phyloP scores from a whole-genome alignment of 805 yeast species.

The Metschnikowia cubensis region DNA sequence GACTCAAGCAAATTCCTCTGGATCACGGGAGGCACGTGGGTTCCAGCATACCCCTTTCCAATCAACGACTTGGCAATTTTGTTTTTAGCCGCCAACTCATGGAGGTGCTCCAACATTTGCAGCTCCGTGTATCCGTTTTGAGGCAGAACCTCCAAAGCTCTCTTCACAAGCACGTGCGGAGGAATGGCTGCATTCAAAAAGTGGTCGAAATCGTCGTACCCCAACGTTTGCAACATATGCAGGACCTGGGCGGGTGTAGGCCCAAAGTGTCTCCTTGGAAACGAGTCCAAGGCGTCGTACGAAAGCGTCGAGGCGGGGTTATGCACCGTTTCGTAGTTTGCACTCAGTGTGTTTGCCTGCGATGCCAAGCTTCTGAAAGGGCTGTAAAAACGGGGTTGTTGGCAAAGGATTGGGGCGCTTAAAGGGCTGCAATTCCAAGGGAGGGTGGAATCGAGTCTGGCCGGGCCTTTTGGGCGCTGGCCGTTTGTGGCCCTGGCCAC shows the following conservation, averaged over 20 bases:
- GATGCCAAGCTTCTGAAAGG: conserved; percentile 7
- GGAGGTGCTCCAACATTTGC: conserved; percentile 68
- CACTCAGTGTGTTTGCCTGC: conserved; percentile 54
- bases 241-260: conserved; percentile 61
- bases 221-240: conserved; percentile 63
- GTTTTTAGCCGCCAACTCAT: conserved; percentile 70
- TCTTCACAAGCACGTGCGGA: conserved; percentile 60
- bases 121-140: conserved; percentile 73
- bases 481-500: no score
- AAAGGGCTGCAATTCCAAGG: no score
- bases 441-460: no score
- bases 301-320: conserved; percentile 31
- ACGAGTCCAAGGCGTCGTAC: conserved; percentile 61
- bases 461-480: no score
- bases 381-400: no score
- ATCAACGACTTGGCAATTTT: conserved; percentile 69
- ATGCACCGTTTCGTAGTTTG: conserved; percentile 45
- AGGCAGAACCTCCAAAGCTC: conserved; percentile 68
- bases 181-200: conserved; percentile 79
- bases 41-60: conserved; percentile 94
- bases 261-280: conserved; percentile 88
- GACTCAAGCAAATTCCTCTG: conserved; percentile 88
- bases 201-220: conserved; percentile 61
- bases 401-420: no score
- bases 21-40: conserved; percentile 84